Evolutionary conservation across 1,284 basidiomycete genomes (phyloP), one percentile per base, ranked within the genome.

Genomic region (Ceratorhiza oryzae-sativae): DNA sequence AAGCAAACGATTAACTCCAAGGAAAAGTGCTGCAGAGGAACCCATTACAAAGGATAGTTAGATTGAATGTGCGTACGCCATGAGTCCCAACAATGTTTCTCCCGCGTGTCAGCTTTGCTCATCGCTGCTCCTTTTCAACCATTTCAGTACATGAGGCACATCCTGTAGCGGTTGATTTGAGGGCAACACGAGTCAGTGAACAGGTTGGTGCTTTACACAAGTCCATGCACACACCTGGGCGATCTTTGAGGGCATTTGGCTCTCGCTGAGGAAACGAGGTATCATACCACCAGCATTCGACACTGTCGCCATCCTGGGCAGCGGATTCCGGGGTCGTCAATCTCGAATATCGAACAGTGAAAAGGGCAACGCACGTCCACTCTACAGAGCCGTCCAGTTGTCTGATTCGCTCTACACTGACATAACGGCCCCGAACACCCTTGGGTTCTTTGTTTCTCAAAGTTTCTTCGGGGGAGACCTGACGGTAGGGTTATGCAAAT

Each of bases 201-300:
- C 3, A 32, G n/a, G 27, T 23, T 36, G 32, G 46, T 2, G 32
- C 62, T 53, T 53, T 67, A 10, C 48, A 30, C 62, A 10, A 51
- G n/a, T 23, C 34, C 20, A 30, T 2, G 30, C 20, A 0, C 55
- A 8, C 36, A 70, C 67, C 42, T 70, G 23, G 0, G 67, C 46
- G 4, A 70, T 70, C 23, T 70, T 70, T 5, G 41, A 58, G 1
- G 67, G 55, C 67, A 70, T 70, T n/a, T 36, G 32, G 34, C 42
- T 45, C 15, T 70, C 55, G 30, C 53, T 70, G 2, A 70, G 55
- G 30, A 70, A 46, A 15, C 20, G 1, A 6, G 67, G 67, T 4
- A 70, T 59, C 15, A 58, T 41, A 1, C 67, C 67, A 3, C 67
- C 67, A 15, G 67, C 53, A 36, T 36, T 42, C 20, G 67, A 70